These are phyloP conservation scores for Halophytophthora batemanensis DNA, from an alignment of 352 stramenopile species.

Conservation along the genomic window DNA sequence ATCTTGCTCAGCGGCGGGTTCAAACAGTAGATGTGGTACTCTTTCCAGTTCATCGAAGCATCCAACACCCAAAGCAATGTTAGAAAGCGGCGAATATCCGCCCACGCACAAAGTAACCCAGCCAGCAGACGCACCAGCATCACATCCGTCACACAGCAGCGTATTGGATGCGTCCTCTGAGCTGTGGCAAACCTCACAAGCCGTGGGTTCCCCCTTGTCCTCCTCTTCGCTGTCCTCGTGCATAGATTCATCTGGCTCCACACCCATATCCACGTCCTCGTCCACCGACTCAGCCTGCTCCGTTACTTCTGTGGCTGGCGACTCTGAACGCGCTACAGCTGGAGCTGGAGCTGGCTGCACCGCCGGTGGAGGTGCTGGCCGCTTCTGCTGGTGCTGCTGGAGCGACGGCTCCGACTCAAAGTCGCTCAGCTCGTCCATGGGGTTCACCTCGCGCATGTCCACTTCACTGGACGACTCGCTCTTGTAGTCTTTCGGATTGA, in stretches of 20 bases:
- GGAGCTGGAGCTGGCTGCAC: slow-evolving; percentile 1
- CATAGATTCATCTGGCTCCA: slow-evolving; percentile 2
- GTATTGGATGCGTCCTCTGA: slow-evolving; percentile 38
- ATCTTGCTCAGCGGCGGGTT: slow-evolving; percentile 39
- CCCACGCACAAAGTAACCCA: neutral
- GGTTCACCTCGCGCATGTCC: slow-evolving; percentile 49
- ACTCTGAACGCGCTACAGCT: too few species aligned
- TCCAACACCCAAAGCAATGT: neutral
- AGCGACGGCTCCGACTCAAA: slow-evolving; percentile 34
- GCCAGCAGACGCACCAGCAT: slow-evolving; percentile 21
- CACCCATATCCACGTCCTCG: slow-evolving; percentile 28
- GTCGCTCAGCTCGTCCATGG: slow-evolving; percentile 61
- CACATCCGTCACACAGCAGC: slow-evolving; percentile 56
- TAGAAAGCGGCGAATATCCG: neutral
- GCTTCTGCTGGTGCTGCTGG: slow-evolving; percentile 2
- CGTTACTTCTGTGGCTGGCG: neutral
- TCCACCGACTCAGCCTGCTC: slow-evolving; percentile 3
- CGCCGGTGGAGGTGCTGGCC: neutral
- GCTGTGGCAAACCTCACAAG: slow-evolving; percentile 43
- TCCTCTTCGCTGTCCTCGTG: slow-evolving; percentile 8
- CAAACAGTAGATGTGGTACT: slow-evolving; percentile 67
- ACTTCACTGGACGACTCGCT: slow-evolving; percentile 53
- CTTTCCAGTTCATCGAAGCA: too few species aligned
- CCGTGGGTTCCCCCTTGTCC: slow-evolving; percentile 22
- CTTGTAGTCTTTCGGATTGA: slow-evolving; percentile 27